Percentiles rank a stretch among this genome's conserved stretches.
Conservation (phyloP, 306 rosid genomes). For the Lathyrus sativus region DNA sequence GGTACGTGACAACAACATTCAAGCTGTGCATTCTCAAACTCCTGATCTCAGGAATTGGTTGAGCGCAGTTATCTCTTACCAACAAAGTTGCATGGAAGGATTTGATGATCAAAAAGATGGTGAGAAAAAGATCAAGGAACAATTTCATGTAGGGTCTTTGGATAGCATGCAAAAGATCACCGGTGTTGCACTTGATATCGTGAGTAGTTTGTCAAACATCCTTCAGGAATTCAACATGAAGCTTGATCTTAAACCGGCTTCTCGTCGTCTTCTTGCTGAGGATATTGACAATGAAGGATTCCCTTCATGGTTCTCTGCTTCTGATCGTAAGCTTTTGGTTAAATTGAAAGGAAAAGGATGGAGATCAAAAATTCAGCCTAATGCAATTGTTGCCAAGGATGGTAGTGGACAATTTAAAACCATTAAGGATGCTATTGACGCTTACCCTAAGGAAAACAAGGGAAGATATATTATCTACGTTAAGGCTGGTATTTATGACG, state of each 20-base stretch:
- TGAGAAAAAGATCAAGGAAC: slow-evolving; percentile 36
- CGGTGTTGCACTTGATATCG: slow-evolving; percentile 55
- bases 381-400: slow-evolving; percentile 73
- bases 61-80: slow-evolving; percentile 56
- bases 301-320: slow-evolving; percentile 58
- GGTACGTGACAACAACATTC: slow-evolving; percentile 39
- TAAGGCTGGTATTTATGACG: slow-evolving; percentile 67
- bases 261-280: slow-evolving; percentile 49
- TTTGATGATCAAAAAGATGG: slow-evolving; percentile 35
- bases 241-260: slow-evolving; percentile 40
- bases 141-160: neutral
- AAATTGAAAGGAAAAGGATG: neutral
- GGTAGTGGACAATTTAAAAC: slow-evolving; percentile 60
- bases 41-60: slow-evolving; percentile 68
- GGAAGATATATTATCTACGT: slow-evolving; percentile 65
- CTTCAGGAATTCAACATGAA: slow-evolving; percentile 43
- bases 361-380: slow-evolving; percentile 17
- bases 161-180: slow-evolving; percentile 44
- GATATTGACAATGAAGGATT: slow-evolving; percentile 37
- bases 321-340: slow-evolving; percentile 61
- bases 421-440: slow-evolving; percentile 49
- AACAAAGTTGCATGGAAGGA: slow-evolving; percentile 53
- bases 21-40: slow-evolving; percentile 27
- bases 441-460: slow-evolving; percentile 41
- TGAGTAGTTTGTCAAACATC: slow-evolving; percentile 37